Percentiles rank a stretch among this genome's conserved stretches.
Evolutionary conservation across 2,329 filamentous ascomycete species (phyloP).

Genomic region (Rutstroemia sp.): DNA sequence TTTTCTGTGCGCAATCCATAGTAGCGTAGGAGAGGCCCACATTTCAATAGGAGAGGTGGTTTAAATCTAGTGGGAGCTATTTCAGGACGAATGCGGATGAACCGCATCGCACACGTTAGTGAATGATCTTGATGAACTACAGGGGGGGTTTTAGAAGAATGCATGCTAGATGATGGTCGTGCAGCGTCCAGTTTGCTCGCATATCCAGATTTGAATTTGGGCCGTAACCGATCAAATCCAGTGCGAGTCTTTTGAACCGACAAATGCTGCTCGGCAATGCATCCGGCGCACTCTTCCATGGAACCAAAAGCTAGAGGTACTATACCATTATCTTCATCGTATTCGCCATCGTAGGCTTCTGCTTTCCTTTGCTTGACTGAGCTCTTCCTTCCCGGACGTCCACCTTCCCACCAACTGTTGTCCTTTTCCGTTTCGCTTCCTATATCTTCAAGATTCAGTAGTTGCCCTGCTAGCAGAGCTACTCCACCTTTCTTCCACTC

Average conservation of each 20-base stretch:
- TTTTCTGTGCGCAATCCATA: constrained; percentile 69
- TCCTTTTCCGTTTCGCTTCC: constrained; percentile 38
- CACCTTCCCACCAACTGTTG: constrained; percentile 66
- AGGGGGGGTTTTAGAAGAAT: neutral
- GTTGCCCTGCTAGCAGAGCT: constrained; percentile 48
- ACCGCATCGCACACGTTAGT: constrained; percentile 32
- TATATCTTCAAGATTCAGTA: constrained; percentile 51
- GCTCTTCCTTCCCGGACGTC: constrained; percentile 35
- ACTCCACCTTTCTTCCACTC: constrained; percentile 67
- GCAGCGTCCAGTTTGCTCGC: constrained; percentile 8
- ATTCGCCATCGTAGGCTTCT: constrained; percentile 59
- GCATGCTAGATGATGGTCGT: constrained; percentile 1
- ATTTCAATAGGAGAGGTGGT: constrained; percentile 77
- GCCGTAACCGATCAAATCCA: constrained; percentile 5
- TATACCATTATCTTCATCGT: constrained; percentile 55
- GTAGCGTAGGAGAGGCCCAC: constrained; percentile 84
- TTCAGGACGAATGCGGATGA: constrained; percentile 28
- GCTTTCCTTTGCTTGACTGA: constrained; percentile 38
- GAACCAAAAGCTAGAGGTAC: constrained; percentile 14
- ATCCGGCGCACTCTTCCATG: constrained; percentile 12
- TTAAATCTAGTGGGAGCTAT: constrained; percentile 63
- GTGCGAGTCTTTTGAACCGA: neutral
- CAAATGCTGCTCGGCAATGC: constrained; percentile 12
- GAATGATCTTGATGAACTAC: constrained; percentile 18
- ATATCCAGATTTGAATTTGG: constrained; percentile 9